Base-by-base conservation (phyloP, 1,284 basidiomycete species). In the Ceratobasidium sp. region DNA sequence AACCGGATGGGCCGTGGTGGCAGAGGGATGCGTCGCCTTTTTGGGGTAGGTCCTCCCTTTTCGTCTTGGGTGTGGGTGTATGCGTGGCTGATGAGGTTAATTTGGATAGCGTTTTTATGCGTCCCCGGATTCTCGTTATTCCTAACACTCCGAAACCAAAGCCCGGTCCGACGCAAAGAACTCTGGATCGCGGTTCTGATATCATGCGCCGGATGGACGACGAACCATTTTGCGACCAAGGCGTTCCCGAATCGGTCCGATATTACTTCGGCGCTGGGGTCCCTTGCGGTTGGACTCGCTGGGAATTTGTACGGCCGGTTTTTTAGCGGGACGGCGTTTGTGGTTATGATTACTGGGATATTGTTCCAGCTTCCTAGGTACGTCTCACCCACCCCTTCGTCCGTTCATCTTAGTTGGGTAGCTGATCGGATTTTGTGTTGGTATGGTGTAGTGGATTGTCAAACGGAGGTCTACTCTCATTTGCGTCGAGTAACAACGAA, bases 231-330 rank as follows among this genome's bases (percentile, higher is more conserved):
- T 82, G 89, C 90, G 1, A 86, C 89, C 1, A 85, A 84, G 33
- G 91, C 89, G 78, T 96, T 96, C 84, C 84, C 86, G 15, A 89
- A 89, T 78, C 92, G 95, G 82, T 90, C 88, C 77, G 93, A 95
- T 83, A 91, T 95, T 81, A 91, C 89, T 56, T 91, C 92, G 0
- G 92, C 92, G 4, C 88, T 93, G 73, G 93, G 93, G 46, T 93
- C 94, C 0, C 94, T 97, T 81, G 91, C 91, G 0, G 95, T 97
- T 57, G 95, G 96, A 9, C 86, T 96, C 71, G 86, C 96, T 57
- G 90, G 95, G 44, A 96, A 96, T 83, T 65, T 96, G 15, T 97
- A 95, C 80, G 94, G 93, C 12, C 90, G 94, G 57, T 89, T 96
- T 84, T 93, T 94, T 83, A 87, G 89, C 46, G 93, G 93, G 1